Conservation (phyloP, 345 rosid species). For the Angophora floribunda region DNA sequence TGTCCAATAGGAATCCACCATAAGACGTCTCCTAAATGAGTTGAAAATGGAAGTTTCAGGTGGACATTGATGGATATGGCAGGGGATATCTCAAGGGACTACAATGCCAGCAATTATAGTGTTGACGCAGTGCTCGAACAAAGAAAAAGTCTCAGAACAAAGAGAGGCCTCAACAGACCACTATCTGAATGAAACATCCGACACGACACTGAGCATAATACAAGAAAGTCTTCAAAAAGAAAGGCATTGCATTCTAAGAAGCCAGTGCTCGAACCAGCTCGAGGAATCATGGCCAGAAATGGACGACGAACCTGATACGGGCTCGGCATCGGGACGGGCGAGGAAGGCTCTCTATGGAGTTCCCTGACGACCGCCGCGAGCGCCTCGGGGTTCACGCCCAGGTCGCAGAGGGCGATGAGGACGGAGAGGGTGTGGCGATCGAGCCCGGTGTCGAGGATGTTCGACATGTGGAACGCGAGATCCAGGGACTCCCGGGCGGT, state of each 20-base stretch:
- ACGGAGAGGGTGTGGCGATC: slow-evolving; percentile 43
- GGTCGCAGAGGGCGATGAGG: slow-evolving; percentile 40
- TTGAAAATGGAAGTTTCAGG: background rate
- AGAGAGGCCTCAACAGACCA: background rate
- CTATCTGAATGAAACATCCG: background rate
- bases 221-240: background rate
- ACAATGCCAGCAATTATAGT: background rate
- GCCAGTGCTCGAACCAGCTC: background rate
- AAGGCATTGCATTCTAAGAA: background rate
- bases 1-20: background rate
- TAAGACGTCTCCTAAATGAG: background rate
- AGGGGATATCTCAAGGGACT: background rate
- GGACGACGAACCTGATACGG: background rate
- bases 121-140: background rate
- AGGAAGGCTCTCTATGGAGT: slow-evolving; percentile 19
- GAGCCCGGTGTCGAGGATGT: slow-evolving; percentile 38
- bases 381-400: slow-evolving; percentile 41
- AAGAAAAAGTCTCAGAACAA: background rate
- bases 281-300: background rate
- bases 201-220: background rate
- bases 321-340: background rate
- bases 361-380: slow-evolving; percentile 39
- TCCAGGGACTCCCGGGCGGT: slow-evolving; percentile 40
- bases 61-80: background rate
- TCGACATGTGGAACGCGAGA: slow-evolving; percentile 43